Base-by-base conservation (phyloP, 352 stramenopile species). In the Globisporangium parvum region DNA sequence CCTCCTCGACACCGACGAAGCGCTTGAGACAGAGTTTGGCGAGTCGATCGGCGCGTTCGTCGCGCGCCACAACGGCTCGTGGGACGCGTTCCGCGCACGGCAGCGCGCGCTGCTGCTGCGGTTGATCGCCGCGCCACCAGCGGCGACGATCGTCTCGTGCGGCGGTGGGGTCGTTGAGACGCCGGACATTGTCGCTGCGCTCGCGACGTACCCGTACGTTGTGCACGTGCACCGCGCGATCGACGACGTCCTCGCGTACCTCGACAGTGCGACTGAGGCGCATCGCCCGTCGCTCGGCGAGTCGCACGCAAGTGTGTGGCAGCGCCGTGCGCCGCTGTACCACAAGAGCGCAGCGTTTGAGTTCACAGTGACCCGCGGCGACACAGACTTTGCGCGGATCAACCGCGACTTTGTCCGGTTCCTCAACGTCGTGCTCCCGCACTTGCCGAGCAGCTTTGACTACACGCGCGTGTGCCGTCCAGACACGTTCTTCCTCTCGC, bases 91-190 rank as follows among this genome's bases (percentile, higher is more conserved):
- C 63, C 82, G 86, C 26, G 71, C 76, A 50, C 70, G 70, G 28
- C 70, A 96, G 55, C 71, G 77, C 23, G 70, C 69, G 15, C 65
- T 86, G 35, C 37, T 96, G 52, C 67, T 87, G 42, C 69, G 68
- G n/a, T 57, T 91, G 53, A 63, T 91, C 26, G 63, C 70, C 6
- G 75, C 77, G 39, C 78, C 81, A 23, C 81, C 82, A 15, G 33
- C 64, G 5, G 69, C 70, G 49, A 90, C 85, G 17, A 77, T 93
- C 53, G 78, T 96, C 60, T 87, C 87, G 57, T 94, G 83, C 48
- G 87, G 87, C 23, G 87, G 87, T 10, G 87, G 87, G 23, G 82
- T 93, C 24, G 82, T 94, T 10, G 87, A 96, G 60, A 88, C 76
- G 10, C 62, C 69, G 0, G 72, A 73, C 51, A 72, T 90, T 31